These are phyloP conservation scores for Puccinia polysora DNA, from an alignment of 1,284 basidiomycete species.

Conservation along the genomic window DNA sequence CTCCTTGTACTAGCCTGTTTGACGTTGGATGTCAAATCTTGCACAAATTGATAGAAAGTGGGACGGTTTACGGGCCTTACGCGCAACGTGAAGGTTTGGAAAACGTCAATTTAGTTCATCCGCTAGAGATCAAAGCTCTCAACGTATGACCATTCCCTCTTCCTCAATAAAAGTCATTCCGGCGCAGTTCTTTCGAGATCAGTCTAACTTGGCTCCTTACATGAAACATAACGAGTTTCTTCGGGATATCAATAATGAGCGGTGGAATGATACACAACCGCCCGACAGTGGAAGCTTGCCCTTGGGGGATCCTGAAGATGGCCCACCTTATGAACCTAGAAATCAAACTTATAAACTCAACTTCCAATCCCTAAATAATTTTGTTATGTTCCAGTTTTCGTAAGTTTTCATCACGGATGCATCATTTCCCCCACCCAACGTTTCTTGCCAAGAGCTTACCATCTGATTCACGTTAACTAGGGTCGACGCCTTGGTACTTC, in stretches of 20 bases:
- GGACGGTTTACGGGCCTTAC: conserved; percentile 35
- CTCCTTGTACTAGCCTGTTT: conserved; percentile 47
- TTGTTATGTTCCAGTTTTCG: conserved; percentile 53
- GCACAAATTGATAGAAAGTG: conserved; percentile 33
- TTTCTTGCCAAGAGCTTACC: too few species aligned
- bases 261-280: conserved; percentile 27
- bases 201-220: conserved; percentile 49
- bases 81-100: conserved; percentile 33
- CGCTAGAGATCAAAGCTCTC: neutral
- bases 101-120: neutral
- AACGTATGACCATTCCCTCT: neutral
- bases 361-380: conserved; percentile 50
- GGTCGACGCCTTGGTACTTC: conserved; percentile 13
- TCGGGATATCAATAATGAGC: conserved; percentile 49
- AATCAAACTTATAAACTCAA: conserved; percentile 50
- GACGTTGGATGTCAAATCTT: conserved; percentile 49
- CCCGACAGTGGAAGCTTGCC: neutral
- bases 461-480: conserved; percentile 5
- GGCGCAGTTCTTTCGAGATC: conserved; percentile 53
- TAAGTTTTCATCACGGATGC: conserved; percentile 1
- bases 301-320: neutral
- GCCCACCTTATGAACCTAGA: conserved; percentile 5
- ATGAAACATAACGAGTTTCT: conserved; percentile 51
- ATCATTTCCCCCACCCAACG: neutral
- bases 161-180: conserved; percentile 31